Conservation (phyloP, 108 stramenopile genomes). For the Nitzschia inconspicua region DNA sequence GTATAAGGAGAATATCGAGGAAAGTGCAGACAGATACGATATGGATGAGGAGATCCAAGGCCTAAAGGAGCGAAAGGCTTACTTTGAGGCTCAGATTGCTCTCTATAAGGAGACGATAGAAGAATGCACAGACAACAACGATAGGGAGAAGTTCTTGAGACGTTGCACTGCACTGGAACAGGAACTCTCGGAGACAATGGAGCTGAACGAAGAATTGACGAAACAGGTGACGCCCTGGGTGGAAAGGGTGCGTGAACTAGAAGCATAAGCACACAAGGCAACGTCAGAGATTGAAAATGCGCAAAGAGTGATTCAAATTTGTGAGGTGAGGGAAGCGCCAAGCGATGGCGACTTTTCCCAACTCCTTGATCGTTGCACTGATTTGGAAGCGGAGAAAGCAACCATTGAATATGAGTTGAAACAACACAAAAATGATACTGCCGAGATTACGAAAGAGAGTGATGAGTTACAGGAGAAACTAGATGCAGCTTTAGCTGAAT, state of each 20-base stretch:
- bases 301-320: not conserved
- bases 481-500: no score
- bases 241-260: not conserved
- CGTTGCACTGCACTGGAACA: not conserved
- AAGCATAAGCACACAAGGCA: not conserved
- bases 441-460: not conserved
- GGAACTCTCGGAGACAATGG: not conserved
- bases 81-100: no score
- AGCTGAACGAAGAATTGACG: not conserved
- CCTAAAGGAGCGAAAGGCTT: no score
- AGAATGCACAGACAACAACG: no score
- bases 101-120: no score
- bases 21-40: no score
- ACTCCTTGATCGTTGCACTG: not conserved
- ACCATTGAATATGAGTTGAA: not conserved
- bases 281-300: not conserved
- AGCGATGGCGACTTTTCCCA: not conserved
- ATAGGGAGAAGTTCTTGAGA: not conserved
- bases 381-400: not conserved
- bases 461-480: not conserved
- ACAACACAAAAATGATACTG: not conserved
- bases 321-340: not conserved
- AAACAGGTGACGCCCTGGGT: not conserved
- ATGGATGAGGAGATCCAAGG: no score
- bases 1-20: no score